Conservation (phyloP, 23 red algal genomes). For the Gracilaria domingensis region DNA sequence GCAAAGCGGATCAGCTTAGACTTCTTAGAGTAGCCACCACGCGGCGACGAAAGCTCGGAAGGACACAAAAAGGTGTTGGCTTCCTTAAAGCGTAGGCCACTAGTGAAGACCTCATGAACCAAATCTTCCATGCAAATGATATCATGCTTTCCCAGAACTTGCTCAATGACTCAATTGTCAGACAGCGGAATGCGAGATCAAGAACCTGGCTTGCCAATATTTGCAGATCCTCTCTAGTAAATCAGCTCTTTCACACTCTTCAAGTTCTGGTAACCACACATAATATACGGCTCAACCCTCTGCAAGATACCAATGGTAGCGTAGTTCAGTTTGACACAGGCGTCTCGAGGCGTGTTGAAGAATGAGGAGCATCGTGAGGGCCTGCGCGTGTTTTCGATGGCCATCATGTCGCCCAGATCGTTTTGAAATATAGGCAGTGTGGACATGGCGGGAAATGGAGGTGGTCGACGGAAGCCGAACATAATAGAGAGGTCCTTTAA, state of each 20-base stretch:
- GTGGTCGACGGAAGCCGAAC: no score
- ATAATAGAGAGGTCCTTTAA: no score
- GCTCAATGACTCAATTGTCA: slow-evolving; percentile 92
- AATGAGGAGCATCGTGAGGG: no score
- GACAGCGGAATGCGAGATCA: slow-evolving; percentile 91
- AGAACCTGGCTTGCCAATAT: slow-evolving; percentile 85
- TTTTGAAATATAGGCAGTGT: no score
- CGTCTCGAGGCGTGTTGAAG: no score
- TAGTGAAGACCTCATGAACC: slow-evolving; percentile 98
- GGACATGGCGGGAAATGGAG: no score
- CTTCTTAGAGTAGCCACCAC: slow-evolving; percentile 90
- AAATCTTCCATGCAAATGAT: slow-evolving; percentile 98
- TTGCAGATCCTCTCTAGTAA: slow-evolving; percentile 95
- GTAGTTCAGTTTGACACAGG: slow-evolving; percentile 97
- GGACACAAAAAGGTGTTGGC: slow-evolving; percentile 96
- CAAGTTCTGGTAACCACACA: slow-evolving; percentile 97
- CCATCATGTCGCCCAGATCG: no score
- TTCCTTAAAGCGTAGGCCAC: slow-evolving; percentile 92
- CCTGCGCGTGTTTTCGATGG: no score
- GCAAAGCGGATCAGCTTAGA: slow-evolving; percentile 93
- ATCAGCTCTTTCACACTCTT: slow-evolving; percentile 96
- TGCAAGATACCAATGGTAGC: slow-evolving; percentile 98
- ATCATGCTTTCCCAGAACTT: slow-evolving; percentile 86
- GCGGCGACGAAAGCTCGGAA: slow-evolving; percentile 91
- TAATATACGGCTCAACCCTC: slow-evolving; percentile 95